Conservation (phyloP, 2,329 filamentous ascomycete species). For the Fusarium pseudocircinatum region DNA sequence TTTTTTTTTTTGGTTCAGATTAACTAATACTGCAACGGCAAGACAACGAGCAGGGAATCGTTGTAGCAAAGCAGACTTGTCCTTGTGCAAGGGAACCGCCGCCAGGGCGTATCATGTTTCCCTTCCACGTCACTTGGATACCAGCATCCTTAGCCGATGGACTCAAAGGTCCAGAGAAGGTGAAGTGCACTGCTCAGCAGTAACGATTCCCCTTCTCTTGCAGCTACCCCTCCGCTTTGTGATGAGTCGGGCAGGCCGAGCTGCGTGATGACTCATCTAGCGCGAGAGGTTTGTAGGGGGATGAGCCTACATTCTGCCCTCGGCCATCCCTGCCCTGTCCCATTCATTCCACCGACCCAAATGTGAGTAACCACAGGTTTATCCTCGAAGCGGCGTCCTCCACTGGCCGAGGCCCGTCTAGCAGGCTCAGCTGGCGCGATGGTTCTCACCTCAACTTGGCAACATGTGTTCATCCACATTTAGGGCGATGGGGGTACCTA, state of each 20-base stretch:
- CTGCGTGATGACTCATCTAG: constrained; percentile 21
- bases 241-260: constrained; percentile 28
- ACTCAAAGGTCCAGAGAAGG: constrained; percentile 33
- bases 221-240: constrained; percentile 19
- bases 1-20: constrained; percentile 46
- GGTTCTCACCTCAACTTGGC: constrained; percentile 31
- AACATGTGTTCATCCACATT: constrained; percentile 22
- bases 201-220: constrained; percentile 24
- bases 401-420: constrained; percentile 36
- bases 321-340: constrained; percentile 23
- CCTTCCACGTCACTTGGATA: constrained; percentile 42
- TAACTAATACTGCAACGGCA: constrained; percentile 56
- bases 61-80: constrained; percentile 49
- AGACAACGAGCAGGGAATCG: constrained; percentile 53
- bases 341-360: constrained; percentile 1
- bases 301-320: constrained; percentile 43
- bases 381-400: constrained; percentile 37
- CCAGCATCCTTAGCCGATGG: constrained; percentile 49
- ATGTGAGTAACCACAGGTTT: constrained; percentile 26
- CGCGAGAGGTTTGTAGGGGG: constrained; percentile 40
- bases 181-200: constrained; percentile 36
- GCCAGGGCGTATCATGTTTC: constrained; percentile 44
- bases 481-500: not conserved
- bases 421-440: constrained; percentile 33
- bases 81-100: constrained; percentile 45